These are phyloP conservation scores for Aureobasidium pullulans DNA, from an alignment of 2,329 filamentous ascomycete genomes.

Conservation along the genomic window DNA sequence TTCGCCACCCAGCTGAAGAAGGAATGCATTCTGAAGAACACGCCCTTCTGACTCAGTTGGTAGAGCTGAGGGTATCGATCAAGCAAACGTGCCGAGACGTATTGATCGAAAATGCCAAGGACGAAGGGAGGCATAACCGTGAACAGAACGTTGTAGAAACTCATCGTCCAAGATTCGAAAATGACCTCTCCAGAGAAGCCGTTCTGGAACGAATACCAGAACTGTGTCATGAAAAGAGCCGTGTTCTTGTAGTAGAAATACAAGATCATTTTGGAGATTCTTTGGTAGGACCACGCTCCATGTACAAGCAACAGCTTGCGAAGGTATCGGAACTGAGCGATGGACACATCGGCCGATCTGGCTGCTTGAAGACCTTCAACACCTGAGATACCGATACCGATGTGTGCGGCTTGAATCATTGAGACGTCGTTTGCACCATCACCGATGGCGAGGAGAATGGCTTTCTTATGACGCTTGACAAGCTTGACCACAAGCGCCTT, in stretches of 20 bases:
- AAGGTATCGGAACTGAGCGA: constrained; percentile 91
- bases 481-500: constrained; percentile 97
- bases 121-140: constrained; percentile 89
- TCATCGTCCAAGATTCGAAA: constrained; percentile 98
- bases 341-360: constrained; percentile 88
- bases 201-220: constrained; percentile 99
- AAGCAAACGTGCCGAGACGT: constrained; percentile 85
- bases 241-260: constrained; percentile 99
- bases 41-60: constrained; percentile 81
- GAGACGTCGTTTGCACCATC: constrained; percentile 99
- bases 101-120: constrained; percentile 95
- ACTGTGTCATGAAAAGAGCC: constrained; percentile 96
- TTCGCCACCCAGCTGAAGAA: constrained; percentile 91
- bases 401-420: constrained; percentile 98
- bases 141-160: constrained; percentile 98
- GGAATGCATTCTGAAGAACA: constrained; percentile 87
- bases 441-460: constrained; percentile 89
- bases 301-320: constrained; percentile 92
- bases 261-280: constrained; percentile 91
- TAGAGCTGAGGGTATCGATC: constrained; percentile 97
- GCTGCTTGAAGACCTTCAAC: constrained; percentile 95
- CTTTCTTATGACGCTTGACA: constrained; percentile 88
- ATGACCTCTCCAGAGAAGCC: constrained; percentile 96
- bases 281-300: constrained; percentile 95
- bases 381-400: constrained; percentile 94